Base-by-base conservation (phyloP, 257 asterid species). In the Phtheirospermum japonicum region DNA sequence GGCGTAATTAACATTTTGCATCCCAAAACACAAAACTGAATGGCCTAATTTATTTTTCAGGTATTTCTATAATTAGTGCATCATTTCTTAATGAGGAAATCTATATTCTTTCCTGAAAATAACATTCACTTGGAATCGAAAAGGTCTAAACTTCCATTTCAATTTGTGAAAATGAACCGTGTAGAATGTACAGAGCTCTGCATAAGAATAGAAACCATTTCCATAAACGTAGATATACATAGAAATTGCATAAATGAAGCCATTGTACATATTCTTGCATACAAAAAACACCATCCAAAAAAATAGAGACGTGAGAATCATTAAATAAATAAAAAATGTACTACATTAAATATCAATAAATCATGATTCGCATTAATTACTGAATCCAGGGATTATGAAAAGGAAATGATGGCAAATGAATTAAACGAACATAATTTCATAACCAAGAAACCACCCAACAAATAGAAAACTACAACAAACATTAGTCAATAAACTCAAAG, bases 161-260 rank as follows among this genome's bases (percentile, higher is more conserved):
- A n/a, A n/a, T n/a, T n/a, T n/a, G n/a, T n/a, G n/a, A n/a, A n/a
- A n/a, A n/a, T n/a, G n/a, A n/a, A n/a, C n/a, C n/a, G n/a, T n/a
- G n/a, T n/a, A n/a, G n/a, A n/a, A n/a, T n/a, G n/a, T n/a, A n/a
- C n/a, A n/a, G n/a, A n/a, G n/a, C n/a, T n/a, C n/a, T n/a, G n/a
- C n/a, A n/a, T n/a, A n/a, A 19, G 18, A 9, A 42, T 12, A 46
- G n/a, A 33, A 20, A 50, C 0, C 45, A 31, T 19, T 33, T 32
- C 55, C 50, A n/a, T 2, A 5, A 33, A 48, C 13, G 46, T 19
- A 30, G 56, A 55, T 7, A 26, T 26, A 45, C 14, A 62, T 10
- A n/a, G 13, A 56, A 67, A 39, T 49, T 66, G 69, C 64, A 59
- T 37, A 16, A 20, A 3, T 12, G 40, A 23, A 18, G 52, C 64